Base-by-base conservation (phyloP, 148 eudicot species). In the Camellia sinensis region DNA sequence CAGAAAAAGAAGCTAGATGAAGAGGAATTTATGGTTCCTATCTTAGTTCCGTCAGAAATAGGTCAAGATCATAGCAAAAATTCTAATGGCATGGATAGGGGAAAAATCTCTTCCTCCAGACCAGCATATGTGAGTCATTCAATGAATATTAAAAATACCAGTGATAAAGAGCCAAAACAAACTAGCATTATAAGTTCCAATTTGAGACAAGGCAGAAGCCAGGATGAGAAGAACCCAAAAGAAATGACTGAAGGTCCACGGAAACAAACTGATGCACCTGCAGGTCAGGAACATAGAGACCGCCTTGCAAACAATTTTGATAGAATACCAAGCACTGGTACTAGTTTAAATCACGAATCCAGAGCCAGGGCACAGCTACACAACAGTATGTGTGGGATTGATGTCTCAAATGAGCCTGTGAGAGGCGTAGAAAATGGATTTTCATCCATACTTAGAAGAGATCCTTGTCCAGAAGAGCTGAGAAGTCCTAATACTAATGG, bases 21-120 rank as follows among this genome's bases (percentile, higher is more conserved):
- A 67, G 98, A 92, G 79, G 97, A 96, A 75, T 94, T 87, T 73
- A 82, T 75, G 67, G 99, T 93, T 82, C 98, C 98, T 60, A 81
- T 92, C 73, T 96, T 92, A 74, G 80, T 89, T 79, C 90, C 86
- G 65, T 69, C 91, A 12, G 84, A 60, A 37, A 78, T 76, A n/a
- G 83, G 68, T 83, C 86, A 75, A 70, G 81, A 76, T 67, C 75
- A 54, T 44, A 78, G 79, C 52, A 81, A 75, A 63, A 74, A 69
- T 70, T 73, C 71, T 73, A 63, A 81, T 53, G 67, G 57, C 53
- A 57, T 44, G 52, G 80, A 83, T 43, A 64, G 44, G 75, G 91
- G 84, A 80, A 80, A 81, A 67, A 68, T 52, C 29, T 57, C 80
- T 66, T 76, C 80, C 79, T 78, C 81, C 69, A 73, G 77, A 69